phyloP scores from a whole-genome alignment of 176 grass and related monocot species.

The Dendrocalamus sinicus region DNA sequence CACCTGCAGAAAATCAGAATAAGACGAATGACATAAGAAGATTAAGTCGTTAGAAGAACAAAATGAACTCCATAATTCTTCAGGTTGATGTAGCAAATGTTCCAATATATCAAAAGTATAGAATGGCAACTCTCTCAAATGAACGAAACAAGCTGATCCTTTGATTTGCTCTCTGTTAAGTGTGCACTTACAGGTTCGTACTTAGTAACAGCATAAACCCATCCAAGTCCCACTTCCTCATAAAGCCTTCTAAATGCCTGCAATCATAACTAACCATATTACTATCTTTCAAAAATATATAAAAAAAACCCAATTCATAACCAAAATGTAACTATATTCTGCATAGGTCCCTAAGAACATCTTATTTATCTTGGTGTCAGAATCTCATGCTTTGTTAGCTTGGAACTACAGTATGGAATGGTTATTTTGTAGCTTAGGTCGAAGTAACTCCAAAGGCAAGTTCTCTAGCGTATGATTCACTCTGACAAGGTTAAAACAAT shows the following conservation, averaged over 20 bases:
- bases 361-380: conserved; percentile 11
- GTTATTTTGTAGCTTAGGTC: conserved; percentile 13
- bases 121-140: conserved; percentile 10
- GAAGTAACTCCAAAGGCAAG: neutral
- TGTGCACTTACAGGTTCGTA: conserved; percentile 87
- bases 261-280: conserved; percentile 24
- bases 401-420: neutral
- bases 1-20: conserved; percentile 53
- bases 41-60: neutral
- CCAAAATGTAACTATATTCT: conserved; percentile 6
- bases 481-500: neutral
- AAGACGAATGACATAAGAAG: conserved; percentile 6
- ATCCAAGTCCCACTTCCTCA: conserved; percentile 92
- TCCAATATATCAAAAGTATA: neutral
- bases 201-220: conserved; percentile 95
- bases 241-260: conserved; percentile 97
- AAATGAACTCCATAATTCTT: neutral
- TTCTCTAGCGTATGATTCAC: neutral
- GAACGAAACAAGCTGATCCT: conserved; percentile 14
- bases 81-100: neutral
- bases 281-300: neutral
- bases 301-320: conserved; percentile 9
- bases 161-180: neutral
- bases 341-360: neutral
- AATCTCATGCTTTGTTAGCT: neutral